A percentile compares a stretch with the other conserved stretches of the same genome.
Evolutionary conservation across 169 alveolate species (phyloP).

Genomic region (Plasmodium malariae): DNA sequence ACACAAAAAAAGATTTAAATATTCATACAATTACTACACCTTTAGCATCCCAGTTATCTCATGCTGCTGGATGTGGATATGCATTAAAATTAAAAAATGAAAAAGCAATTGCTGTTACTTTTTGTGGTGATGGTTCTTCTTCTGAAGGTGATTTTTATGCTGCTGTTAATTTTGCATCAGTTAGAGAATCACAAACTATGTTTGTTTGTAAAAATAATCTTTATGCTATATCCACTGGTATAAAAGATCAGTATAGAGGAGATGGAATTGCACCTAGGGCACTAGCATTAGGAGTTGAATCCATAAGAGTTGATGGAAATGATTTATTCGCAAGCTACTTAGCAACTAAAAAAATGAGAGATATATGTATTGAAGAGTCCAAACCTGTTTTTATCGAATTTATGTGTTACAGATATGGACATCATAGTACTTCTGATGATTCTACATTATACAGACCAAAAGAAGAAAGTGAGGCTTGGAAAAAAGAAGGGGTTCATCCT

Average conservation of each 20-base stretch:
- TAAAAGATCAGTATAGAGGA: constrained; percentile 94
- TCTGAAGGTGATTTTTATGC: constrained; percentile 97
- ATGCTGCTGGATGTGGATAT: constrained; percentile 97
- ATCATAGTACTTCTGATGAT: constrained; percentile 97
- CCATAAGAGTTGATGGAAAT: constrained; percentile 93
- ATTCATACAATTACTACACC: constrained; percentile 96
- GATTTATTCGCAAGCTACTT: constrained; percentile 95
- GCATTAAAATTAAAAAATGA: constrained; percentile 90
- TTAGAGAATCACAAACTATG: constrained; percentile 93
- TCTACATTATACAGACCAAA: constrained; percentile 92
- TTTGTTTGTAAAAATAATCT: constrained; percentile 96
- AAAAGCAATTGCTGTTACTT: constrained; percentile 92
- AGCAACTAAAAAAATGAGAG: constrained; percentile 93
- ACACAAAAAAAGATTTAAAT: constrained; percentile 89
- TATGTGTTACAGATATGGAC: constrained; percentile 96
- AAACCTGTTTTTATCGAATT: constrained; percentile 94
- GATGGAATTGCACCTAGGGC: constrained; percentile 97
- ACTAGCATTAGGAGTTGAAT: constrained; percentile 94
- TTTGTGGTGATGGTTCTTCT: constrained; percentile 99
- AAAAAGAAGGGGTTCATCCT: constrained; percentile 88
- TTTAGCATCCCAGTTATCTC: constrained; percentile 95
- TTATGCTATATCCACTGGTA: constrained; percentile 96
- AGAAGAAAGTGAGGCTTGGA: constrained; percentile 91
- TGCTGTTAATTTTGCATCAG: constrained; percentile 96
- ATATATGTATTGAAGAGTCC: constrained; percentile 86